Evolutionary conservation across 2,329 filamentous ascomycete genomes (phyloP).

Genomic region (Dactylellina cionopaga): DNA sequence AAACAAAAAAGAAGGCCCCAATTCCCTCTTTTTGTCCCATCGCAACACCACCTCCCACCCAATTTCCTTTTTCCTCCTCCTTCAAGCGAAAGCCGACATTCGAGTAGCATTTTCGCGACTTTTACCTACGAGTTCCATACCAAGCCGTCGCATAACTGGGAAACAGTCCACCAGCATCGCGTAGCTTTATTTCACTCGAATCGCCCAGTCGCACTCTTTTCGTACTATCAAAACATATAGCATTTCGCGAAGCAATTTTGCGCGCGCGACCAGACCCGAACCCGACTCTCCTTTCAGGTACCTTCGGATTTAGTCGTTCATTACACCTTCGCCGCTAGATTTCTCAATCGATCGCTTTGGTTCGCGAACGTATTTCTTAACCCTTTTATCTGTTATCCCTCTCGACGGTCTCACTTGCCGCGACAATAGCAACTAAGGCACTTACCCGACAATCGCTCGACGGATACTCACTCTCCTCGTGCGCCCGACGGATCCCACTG

Average conservation of each 20-base stretch:
- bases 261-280: slow-evolving; percentile 8
- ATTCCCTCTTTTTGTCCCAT: background rate
- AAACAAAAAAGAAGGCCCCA: no score
- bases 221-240: slow-evolving; percentile 17
- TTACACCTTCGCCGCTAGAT: slow-evolving; percentile 35
- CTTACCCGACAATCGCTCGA: background rate
- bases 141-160: slow-evolving; percentile 29
- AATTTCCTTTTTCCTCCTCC: slow-evolving; percentile 3
- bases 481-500: slow-evolving; percentile 12
- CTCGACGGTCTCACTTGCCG: slow-evolving; percentile 1
- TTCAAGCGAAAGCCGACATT: slow-evolving; percentile 17
- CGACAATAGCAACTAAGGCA: slow-evolving; percentile 9
- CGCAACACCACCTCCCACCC: slow-evolving; percentile 5
- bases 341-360: slow-evolving; percentile 17
- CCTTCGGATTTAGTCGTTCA: slow-evolving; percentile 36
- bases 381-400: background rate
- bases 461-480: slow-evolving; percentile 12
- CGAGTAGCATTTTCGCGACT: slow-evolving; percentile 35
- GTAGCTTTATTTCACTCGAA: slow-evolving; percentile 15
- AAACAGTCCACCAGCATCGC: slow-evolving; percentile 21
- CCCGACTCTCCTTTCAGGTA: slow-evolving; percentile 47
- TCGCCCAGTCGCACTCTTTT: background rate
- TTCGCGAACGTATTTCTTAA: background rate
- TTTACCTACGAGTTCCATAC: slow-evolving; percentile 31
- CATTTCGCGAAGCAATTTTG: slow-evolving; percentile 10